A percentile compares a stretch with the other conserved stretches of the same genome.
These are phyloP conservation scores for Cystobasidium onofrii DNA, from an alignment of 768 basidiomycete species.

Conservation along the genomic window DNA sequence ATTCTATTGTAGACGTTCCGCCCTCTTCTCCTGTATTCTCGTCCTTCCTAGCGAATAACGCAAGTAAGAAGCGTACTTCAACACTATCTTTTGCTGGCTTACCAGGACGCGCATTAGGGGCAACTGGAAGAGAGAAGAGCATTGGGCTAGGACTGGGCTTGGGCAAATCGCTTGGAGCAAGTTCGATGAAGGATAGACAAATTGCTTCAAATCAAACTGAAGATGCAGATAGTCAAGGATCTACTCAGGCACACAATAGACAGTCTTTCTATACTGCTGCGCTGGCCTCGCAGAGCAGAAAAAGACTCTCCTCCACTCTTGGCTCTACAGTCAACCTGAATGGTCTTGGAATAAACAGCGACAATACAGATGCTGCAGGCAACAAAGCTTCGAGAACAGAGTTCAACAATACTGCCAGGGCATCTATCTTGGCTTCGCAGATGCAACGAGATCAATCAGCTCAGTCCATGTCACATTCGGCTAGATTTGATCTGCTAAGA, in stretches of 20 bases:
- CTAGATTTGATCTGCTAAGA: constrained; percentile 10
- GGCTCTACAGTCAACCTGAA: neutral
- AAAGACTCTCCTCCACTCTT: constrained; percentile 13
- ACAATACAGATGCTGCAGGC: neutral
- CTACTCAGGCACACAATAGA: neutral
- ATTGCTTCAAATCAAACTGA: neutral
- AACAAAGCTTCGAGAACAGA: neutral
- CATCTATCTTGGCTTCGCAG: neutral
- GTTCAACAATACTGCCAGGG: neutral
- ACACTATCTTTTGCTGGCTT: constrained; percentile 21
- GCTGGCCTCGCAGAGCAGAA: neutral
- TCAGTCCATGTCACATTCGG: neutral
- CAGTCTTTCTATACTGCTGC: constrained; percentile 19
- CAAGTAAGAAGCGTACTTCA: neutral
- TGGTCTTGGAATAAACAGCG: neutral
- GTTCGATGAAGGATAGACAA: neutral
- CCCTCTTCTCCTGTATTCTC: constrained; percentile 21
- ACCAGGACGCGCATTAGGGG: neutral
- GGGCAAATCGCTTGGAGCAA: constrained; percentile 1
- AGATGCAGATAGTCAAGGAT: constrained; percentile 23
- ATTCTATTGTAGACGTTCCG: neutral
- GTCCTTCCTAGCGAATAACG: constrained; percentile 20
- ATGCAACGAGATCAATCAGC: neutral
- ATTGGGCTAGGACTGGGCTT: constrained; percentile 13
- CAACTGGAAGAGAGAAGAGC: constrained; percentile 15